Conservation (phyloP, 352 stramenopile species). For the Phytopythium sindhum region DNA sequence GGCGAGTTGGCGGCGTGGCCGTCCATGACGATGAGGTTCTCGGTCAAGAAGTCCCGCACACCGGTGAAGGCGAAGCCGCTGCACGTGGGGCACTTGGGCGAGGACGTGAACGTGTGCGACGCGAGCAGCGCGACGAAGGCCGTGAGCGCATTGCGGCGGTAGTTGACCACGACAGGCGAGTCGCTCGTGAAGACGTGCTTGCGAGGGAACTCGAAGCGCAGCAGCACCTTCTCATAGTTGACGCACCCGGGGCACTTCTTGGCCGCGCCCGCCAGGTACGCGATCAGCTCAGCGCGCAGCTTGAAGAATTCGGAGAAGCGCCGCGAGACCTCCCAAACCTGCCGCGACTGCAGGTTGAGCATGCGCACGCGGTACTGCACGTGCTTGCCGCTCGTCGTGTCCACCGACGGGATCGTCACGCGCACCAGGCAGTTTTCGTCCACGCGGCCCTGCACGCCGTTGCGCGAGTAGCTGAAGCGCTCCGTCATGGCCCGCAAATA, state of each 20-base stretch:
- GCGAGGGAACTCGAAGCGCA: slow-evolving; percentile 78
- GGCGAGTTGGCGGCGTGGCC: slow-evolving; percentile 11
- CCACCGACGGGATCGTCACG: slow-evolving; percentile 51
- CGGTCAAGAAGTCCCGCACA: slow-evolving; percentile 76
- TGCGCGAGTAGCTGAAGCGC: slow-evolving; percentile 82
- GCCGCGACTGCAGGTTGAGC: slow-evolving; percentile 57
- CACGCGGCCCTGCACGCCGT: slow-evolving; percentile 51
- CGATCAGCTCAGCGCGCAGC: slow-evolving; percentile 67
- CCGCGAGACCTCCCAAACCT: slow-evolving; percentile 67
- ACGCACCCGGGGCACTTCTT: slow-evolving; percentile 79
- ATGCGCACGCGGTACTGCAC: slow-evolving; percentile 71
- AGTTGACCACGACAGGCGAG: slow-evolving; percentile 71
- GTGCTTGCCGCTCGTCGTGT: slow-evolving; percentile 36
- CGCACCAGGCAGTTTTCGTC: slow-evolving; percentile 73
- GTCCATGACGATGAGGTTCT: slow-evolving; percentile 18
- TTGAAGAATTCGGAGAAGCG: slow-evolving; percentile 83
- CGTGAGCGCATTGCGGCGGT: slow-evolving; percentile 72
- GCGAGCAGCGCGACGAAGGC: slow-evolving; percentile 69
- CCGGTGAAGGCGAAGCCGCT: slow-evolving; percentile 66
- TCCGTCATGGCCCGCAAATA: slow-evolving; percentile 16
- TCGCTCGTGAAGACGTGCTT: slow-evolving; percentile 85
- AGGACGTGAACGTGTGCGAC: slow-evolving; percentile 78
- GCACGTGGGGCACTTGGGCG: slow-evolving; percentile 80
- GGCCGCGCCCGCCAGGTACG: slow-evolving; percentile 47
- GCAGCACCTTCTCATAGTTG: slow-evolving; percentile 82